These are phyloP conservation scores for Candida multigemmis DNA, from an alignment of 805 yeast genomes.

Conservation along the genomic window DNA sequence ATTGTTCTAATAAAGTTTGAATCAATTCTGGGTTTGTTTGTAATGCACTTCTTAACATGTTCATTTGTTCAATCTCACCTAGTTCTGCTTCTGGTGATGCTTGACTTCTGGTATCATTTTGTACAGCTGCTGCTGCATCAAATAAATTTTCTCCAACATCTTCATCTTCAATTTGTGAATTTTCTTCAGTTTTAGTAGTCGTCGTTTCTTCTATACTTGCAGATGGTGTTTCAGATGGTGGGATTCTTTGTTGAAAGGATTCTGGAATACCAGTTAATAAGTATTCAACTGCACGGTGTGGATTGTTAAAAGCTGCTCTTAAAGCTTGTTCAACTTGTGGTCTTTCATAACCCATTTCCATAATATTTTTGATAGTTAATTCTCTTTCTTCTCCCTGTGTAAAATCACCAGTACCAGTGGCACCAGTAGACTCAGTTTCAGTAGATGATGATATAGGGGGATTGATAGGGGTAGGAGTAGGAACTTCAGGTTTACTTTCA, in stretches of 20 bases:
- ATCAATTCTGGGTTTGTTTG: slow-evolving; percentile 83
- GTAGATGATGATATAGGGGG: slow-evolving; percentile 6
- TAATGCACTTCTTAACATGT: slow-evolving; percentile 62
- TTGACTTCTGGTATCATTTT: slow-evolving; percentile 16
- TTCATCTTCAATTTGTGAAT: slow-evolving; percentile 22
- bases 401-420: slow-evolving; percentile 41
- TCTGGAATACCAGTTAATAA: slow-evolving; percentile 86
- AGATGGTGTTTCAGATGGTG: slow-evolving; percentile 9
- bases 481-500: slow-evolving; percentile 8
- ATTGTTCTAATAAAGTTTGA: slow-evolving; percentile 73
- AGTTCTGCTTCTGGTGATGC: slow-evolving; percentile 22
- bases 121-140: slow-evolving; percentile 40
- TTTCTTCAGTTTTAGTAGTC: slow-evolving; percentile 11
- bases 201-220: slow-evolving; percentile 5
- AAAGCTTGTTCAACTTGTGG: slow-evolving; percentile 82
- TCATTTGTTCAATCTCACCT: slow-evolving; percentile 39
- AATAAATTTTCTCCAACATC: slow-evolving; percentile 39
- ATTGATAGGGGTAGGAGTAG: slow-evolving; percentile 8
- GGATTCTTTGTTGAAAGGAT: slow-evolving; percentile 29
- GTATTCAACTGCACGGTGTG: slow-evolving; percentile 96
- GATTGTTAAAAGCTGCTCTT: slow-evolving; percentile 93
- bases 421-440: slow-evolving; percentile 6
- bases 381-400: slow-evolving; percentile 76
- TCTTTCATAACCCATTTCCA: slow-evolving; percentile 95
- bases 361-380: slow-evolving; percentile 68